A percentile compares a stretch with the other conserved stretches of the same genome.
Conservation (phyloP, 108 stramenopile species). For the Stephanodiscus minutulus region DNA sequence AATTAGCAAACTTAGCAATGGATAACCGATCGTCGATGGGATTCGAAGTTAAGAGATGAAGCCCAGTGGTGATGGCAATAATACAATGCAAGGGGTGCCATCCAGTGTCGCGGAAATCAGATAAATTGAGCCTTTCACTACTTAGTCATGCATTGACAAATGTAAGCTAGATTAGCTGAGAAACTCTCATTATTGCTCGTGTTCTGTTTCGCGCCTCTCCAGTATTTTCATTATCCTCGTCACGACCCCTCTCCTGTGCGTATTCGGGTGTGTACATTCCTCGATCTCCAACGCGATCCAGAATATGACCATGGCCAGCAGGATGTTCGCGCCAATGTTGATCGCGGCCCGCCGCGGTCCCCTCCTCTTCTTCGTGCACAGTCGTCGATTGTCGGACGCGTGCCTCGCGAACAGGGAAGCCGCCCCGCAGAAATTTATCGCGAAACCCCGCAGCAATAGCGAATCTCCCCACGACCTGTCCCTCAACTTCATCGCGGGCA, state of each 20-base stretch:
- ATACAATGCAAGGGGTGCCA: no score
- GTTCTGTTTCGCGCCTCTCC: neutral
- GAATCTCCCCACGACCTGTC: conserved; percentile 30
- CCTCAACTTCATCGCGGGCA: conserved; percentile 15
- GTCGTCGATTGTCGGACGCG: conserved; percentile 28
- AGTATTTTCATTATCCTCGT: neutral
- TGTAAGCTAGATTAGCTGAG: no score
- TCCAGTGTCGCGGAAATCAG: no score
- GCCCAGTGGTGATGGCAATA: no score
- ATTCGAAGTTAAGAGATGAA: conserved; percentile 3
- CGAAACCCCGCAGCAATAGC: conserved; percentile 24
- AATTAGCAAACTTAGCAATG: conserved; percentile 85
- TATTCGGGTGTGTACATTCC: neutral
- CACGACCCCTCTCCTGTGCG: neutral
- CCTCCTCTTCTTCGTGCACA: conserved; percentile 20
- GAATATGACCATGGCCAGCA: conserved; percentile 42
- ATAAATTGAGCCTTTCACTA: no score
- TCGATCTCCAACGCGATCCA: conserved; percentile 42
- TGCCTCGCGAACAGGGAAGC: conserved; percentile 45
- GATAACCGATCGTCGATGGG: conserved; percentile 49
- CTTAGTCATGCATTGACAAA: no score
- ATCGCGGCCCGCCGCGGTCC: conserved; percentile 14
- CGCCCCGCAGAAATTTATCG: conserved; percentile 40
- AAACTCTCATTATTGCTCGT: neutral
- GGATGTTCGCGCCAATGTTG: conserved; percentile 31